Evolutionary conservation across 169 alveolate species (phyloP).

Genomic region (Eimeria tenella): DNA sequence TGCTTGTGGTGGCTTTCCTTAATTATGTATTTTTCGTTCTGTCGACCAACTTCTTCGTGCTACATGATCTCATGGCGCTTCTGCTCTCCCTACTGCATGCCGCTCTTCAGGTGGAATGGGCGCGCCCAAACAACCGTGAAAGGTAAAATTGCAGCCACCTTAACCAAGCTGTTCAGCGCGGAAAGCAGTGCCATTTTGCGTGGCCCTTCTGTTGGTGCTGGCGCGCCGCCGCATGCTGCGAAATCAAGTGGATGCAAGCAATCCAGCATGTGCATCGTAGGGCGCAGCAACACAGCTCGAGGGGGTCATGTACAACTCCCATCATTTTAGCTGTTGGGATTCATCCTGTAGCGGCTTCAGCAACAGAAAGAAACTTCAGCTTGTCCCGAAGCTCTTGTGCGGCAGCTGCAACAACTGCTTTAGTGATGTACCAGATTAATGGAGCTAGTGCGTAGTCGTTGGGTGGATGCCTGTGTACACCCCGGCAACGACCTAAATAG

Average conservation of each 20-base stretch:
- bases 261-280: too few relatives aligned
- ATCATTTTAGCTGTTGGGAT: background rate
- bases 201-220: too few relatives aligned
- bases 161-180: too few relatives aligned
- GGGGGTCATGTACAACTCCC: too few relatives aligned
- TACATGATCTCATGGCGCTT: background rate
- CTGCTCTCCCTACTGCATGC: slow-evolving; percentile 22
- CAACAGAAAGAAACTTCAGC: background rate
- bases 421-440: too few relatives aligned
- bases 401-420: background rate
- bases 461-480: too few relatives aligned
- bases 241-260: too few relatives aligned
- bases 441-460: too few relatives aligned
- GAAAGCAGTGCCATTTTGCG: too few relatives aligned
- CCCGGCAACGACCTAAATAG: too few relatives aligned
- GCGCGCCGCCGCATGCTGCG: too few relatives aligned
- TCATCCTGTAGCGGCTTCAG: background rate
- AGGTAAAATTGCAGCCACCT: slow-evolving; percentile 15
- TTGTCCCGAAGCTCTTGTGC: background rate
- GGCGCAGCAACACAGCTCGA: too few relatives aligned
- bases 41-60: background rate
- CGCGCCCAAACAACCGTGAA: slow-evolving; percentile 88
- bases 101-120: slow-evolving; percentile 89
- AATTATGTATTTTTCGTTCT: background rate
- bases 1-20: background rate